Evolutionary conservation across 1,284 basidiomycete genomes (phyloP).

Genomic region (Bondarzewia mesenterica): DNA sequence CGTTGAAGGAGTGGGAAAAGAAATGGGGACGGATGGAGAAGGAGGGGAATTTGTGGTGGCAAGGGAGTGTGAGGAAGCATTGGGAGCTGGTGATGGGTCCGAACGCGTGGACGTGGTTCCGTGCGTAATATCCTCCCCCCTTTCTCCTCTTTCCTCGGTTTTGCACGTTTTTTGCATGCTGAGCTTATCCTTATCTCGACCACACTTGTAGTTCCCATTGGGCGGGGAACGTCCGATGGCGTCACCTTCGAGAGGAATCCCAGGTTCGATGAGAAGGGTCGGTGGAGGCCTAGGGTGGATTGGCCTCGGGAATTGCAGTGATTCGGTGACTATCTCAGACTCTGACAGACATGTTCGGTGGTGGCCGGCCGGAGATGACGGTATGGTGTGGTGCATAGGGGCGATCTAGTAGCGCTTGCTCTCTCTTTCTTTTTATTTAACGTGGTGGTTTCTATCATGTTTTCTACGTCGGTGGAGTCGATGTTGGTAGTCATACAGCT

Average conservation of each 20-base stretch:
- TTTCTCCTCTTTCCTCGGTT: too few relatives aligned
- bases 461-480: too few relatives aligned
- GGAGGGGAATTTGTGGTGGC: conserved; percentile 86
- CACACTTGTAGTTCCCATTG: conserved; percentile 69
- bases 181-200: too few relatives aligned
- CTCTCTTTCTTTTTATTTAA: too few relatives aligned
- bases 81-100: conserved; percentile 77
- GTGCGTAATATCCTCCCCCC: conserved; percentile 38
- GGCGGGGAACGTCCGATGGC: conserved; percentile 50
- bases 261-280: conserved; percentile 62
- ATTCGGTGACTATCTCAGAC: neutral
- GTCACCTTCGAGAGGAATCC: conserved; percentile 62
- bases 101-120: conserved; percentile 57
- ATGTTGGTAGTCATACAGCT: too few relatives aligned
- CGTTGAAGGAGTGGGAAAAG: conserved; percentile 51
- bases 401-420: too few relatives aligned
- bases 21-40: conserved; percentile 69
- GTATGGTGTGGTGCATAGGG: too few relatives aligned
- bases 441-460: too few relatives aligned
- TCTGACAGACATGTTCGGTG: too few relatives aligned
- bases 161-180: too few relatives aligned
- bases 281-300: conserved; percentile 54
- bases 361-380: too few relatives aligned
- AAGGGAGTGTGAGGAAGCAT: conserved; percentile 49
- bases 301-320: conserved; percentile 61